These are phyloP conservation scores for Corynespora cassiicola DNA, from an alignment of 2,329 filamentous ascomycete species.

Conservation along the genomic window DNA sequence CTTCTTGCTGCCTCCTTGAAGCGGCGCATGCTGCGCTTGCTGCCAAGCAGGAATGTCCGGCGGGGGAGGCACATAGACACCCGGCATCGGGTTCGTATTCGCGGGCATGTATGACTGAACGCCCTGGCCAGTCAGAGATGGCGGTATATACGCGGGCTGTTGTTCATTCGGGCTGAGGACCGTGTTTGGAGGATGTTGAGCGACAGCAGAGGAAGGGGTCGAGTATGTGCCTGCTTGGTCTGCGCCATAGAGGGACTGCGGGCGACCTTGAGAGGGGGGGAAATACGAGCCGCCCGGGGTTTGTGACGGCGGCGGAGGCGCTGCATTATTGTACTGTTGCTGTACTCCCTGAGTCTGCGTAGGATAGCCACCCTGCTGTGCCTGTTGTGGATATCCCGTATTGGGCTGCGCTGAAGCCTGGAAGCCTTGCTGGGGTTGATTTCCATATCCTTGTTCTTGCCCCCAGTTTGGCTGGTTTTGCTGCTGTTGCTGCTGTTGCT, in stretches of 20 bases:
- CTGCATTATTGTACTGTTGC: conserved; percentile 35
- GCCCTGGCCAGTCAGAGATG: conserved; percentile 40
- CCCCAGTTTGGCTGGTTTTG: conserved; percentile 17
- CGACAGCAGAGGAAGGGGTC: conserved; percentile 21
- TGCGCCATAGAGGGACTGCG: conserved; percentile 37
- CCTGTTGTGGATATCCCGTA: conserved; percentile 23
- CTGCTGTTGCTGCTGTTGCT: conserved; percentile 20
- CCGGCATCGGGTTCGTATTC: conserved; percentile 43
- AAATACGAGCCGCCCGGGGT: conserved; percentile 42
- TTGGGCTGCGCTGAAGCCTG: conserved; percentile 27
- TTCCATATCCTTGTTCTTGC: conserved; percentile 16
- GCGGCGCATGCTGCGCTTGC: conserved; percentile 41
- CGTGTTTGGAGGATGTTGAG: conserved; percentile 26
- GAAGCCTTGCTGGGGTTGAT: conserved; percentile 22
- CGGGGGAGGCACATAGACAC: conserved; percentile 43
- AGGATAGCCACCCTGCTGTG: conserved; percentile 22
- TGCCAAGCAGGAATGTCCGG: conserved; percentile 46
- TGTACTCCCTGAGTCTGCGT: conserved; percentile 26
- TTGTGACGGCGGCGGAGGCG: conserved; percentile 35
- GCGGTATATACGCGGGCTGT: conserved; percentile 39
- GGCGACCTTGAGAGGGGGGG: conserved; percentile 31
- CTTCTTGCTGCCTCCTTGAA: conserved; percentile 37
- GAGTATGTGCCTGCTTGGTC: conserved; percentile 24
- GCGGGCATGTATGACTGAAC: conserved; percentile 40
- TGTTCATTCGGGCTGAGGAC: conserved; percentile 40